These are phyloP conservation scores for Lagerstroemia speciosa DNA, from an alignment of 345 rosid species.

Conservation along the genomic window DNA sequence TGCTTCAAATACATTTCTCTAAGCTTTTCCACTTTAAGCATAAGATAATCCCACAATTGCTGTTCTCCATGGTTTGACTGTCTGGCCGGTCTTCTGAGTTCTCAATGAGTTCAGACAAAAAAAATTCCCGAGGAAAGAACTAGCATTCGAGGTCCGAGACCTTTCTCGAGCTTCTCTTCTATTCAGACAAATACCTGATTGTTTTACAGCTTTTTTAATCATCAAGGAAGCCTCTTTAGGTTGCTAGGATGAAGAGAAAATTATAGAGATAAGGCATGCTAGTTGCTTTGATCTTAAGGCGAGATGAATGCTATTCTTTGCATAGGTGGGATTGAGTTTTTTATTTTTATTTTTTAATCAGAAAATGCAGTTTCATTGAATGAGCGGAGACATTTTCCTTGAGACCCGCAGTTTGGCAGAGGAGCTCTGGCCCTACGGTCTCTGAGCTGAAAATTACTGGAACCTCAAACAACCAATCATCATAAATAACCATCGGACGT, in stretches of 20 bases:
- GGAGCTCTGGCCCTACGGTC: no score
- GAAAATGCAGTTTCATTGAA: no score
- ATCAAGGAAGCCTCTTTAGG: no score
- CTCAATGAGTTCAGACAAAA: background rate
- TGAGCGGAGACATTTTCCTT: background rate
- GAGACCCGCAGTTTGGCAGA: background rate
- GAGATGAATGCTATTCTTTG: no score
- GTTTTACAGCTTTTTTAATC: background rate
- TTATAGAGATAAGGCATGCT: no score
- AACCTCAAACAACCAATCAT: no score
- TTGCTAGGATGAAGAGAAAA: no score
- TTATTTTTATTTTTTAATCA: no score
- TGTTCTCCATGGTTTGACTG: background rate
- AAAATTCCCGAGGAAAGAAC: constrained; percentile 4
- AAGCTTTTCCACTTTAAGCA: constrained; percentile 24
- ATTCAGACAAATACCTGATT: background rate
- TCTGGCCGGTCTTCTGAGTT: background rate
- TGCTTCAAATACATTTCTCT: constrained; percentile 10
- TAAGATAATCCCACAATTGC: background rate
- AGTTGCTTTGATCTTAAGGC: no score
- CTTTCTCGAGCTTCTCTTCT: background rate
- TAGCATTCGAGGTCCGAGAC: constrained; percentile 10
- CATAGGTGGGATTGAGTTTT: no score
- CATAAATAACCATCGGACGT: background rate
- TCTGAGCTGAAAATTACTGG: no score